Evolutionary conservation across 176 grass and related monocot species (phyloP).

Genomic region (Phoenix dactylifera): DNA sequence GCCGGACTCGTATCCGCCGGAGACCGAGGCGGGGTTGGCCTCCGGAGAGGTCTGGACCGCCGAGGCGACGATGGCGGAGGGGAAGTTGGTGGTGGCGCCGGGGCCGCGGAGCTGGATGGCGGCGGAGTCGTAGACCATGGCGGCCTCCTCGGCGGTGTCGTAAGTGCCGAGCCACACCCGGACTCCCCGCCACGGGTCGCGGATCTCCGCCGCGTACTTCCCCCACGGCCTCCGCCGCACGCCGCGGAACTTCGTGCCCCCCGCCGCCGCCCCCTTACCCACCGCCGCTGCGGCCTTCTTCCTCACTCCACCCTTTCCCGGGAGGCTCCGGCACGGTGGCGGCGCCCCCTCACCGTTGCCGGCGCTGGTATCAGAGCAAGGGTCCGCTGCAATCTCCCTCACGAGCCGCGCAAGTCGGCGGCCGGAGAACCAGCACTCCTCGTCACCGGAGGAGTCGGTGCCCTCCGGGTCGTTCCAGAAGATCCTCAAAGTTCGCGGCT

Average conservation of each 20-base stretch:
- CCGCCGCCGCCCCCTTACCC: not conserved
- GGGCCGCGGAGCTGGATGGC: constrained; percentile 60
- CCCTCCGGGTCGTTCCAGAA: constrained; percentile 81
- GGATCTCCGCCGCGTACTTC: constrained; percentile 85
- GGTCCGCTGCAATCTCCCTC: constrained; percentile 1
- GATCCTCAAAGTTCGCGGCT: constrained; percentile 49
- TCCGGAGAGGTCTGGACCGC: not conserved
- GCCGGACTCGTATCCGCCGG: constrained; percentile 53
- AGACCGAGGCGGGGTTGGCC: not conserved
- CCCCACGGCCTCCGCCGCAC: constrained; percentile 76
- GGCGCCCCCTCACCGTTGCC: not conserved
- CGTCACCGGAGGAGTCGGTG: constrained; percentile 70
- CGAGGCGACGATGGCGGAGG: not conserved
- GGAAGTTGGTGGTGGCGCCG: constrained; percentile 48
- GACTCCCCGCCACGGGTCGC: constrained; percentile 70
- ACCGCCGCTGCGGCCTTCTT: constrained; percentile 8
- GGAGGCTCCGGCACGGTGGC: not conserved
- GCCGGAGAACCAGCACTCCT: constrained; percentile 5
- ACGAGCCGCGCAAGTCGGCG: constrained; percentile 33
- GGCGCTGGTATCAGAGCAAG: constrained; percentile 5
- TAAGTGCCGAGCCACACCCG: constrained; percentile 95
- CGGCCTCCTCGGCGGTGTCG: constrained; percentile 87
- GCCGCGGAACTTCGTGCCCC: constrained; percentile 67
- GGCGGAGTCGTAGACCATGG: constrained; percentile 66
- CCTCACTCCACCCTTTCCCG: not conserved